Evolutionary conservation across 2,329 filamentous ascomycete species (phyloP).

Genomic region (Penicillium psychrosexuale): DNA sequence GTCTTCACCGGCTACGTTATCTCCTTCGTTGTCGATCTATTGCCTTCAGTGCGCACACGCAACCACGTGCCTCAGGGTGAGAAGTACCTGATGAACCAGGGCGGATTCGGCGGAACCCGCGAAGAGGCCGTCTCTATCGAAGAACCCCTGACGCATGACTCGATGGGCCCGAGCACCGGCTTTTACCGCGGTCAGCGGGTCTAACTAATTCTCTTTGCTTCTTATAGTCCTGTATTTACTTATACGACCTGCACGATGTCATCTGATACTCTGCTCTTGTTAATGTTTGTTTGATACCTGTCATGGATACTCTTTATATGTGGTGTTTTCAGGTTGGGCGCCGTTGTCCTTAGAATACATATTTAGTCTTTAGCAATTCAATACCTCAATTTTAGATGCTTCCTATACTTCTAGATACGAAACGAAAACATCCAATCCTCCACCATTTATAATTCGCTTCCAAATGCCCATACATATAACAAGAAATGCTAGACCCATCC

Average conservation of each 20-base stretch:
- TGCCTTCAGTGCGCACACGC: conserved; percentile 68
- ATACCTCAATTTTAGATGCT: not conserved
- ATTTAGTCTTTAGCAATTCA: not conserved
- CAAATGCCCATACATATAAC: not conserved
- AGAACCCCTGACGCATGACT: conserved; percentile 40
- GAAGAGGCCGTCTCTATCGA: conserved; percentile 28
- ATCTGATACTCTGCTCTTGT: conserved; percentile 2
- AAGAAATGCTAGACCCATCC: conserved; percentile 1
- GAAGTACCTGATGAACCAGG: conserved; percentile 29
- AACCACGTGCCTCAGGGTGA: conserved; percentile 45
- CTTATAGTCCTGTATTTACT: not conserved
- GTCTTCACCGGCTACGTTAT: conserved; percentile 86
- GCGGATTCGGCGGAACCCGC: not conserved
- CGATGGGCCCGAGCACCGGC: conserved; percentile 30
- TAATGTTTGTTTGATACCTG: not conserved
- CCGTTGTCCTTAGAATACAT: not conserved
- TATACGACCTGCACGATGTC: conserved; percentile 7
- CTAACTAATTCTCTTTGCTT: conserved; percentile 6
- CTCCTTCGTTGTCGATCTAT: conserved; percentile 82
- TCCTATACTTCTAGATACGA: not conserved
- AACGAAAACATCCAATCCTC: not conserved
- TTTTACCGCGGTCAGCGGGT: conserved; percentile 32
- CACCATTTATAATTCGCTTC: not conserved
- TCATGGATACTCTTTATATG: not conserved
- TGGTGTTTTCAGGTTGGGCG: not conserved